phyloP scores from a whole-genome alignment of 148 eudicot genomes.

The Rhododendron ferrugineum region DNA sequence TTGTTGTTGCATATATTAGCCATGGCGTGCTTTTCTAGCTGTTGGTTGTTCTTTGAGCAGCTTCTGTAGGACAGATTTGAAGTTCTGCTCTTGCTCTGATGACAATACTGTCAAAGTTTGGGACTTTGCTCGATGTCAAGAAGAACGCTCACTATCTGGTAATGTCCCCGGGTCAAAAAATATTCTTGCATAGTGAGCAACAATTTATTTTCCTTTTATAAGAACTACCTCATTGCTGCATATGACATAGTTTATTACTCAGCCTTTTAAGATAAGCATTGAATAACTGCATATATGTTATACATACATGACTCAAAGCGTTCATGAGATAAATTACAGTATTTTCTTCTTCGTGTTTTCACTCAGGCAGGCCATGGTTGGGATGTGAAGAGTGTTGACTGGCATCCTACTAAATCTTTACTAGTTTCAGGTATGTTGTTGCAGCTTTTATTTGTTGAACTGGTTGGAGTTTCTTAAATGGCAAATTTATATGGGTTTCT shows the following conservation, averaged over 20 bases:
- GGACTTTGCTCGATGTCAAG: slow-evolving; percentile 98
- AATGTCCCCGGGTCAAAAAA: slow-evolving; percentile 41
- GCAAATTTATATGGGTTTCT: slow-evolving; percentile 16
- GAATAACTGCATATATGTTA: not conserved
- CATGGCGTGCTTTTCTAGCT: slow-evolving; percentile 3
- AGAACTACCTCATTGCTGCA: not conserved
- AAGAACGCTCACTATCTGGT: slow-evolving; percentile 89
- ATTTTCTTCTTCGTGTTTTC: slow-evolving; percentile 34
- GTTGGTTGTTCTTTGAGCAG: slow-evolving; percentile 36
- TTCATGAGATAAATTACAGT: slow-evolving; percentile 48
- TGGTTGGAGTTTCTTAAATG: not conserved
- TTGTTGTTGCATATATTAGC: not conserved
- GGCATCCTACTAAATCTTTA: slow-evolving; percentile 96
- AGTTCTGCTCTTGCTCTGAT: slow-evolving; percentile 97
- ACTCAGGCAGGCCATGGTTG: slow-evolving; percentile 99
- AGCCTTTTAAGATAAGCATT: not conserved
- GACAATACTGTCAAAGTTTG: slow-evolving; percentile 97
- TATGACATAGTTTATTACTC: not conserved
- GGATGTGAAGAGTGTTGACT: slow-evolving; percentile 99
- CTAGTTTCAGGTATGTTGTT: slow-evolving; percentile 71
- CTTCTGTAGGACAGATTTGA: slow-evolving; percentile 92
- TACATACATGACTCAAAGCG: not conserved
- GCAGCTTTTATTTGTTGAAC: not conserved
- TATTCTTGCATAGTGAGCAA: not conserved
- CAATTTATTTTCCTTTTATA: not conserved